Base-by-base conservation (phyloP, 257 asterid species). In the Petunia secreta region DNA sequence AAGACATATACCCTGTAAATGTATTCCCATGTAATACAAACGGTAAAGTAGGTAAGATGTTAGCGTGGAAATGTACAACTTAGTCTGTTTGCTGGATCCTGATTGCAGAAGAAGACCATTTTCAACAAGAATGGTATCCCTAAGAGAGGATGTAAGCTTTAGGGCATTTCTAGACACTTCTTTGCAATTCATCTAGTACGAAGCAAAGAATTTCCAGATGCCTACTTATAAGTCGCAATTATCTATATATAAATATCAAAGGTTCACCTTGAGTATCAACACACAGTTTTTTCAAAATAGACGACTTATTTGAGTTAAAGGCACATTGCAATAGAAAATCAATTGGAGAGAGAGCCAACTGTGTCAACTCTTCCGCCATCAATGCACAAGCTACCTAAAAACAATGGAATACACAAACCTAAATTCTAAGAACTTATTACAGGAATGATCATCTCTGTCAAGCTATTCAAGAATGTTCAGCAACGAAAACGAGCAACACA, bases 381-480 rank as follows among this genome's bases (percentile, higher is more conserved):
- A 25, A 25, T 25, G 53, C 53, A 5, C 53, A 48, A 6, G 9
- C 53, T 48, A 5, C 53, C 53, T 25, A 48, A 48, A 48, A 4
- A 4, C 1, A 48, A 9, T 48, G 53, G 53, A 48, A 4, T 48
- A 48, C 8, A 5, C 6, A 48, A 48, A 3, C 52, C 6, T 46
- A 69, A 16, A 25, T 46, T 4, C 16, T 4, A 55, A 69, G 41
- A 69, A 46, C 11, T 41, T 25, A 69, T 16, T 8, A 69, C 60
- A 10, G 59, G 59, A 48, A 55, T 46, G 50, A 48, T 48, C 34
- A 11, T 71, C 44, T 48, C 60, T 34, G 44, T 71, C 60, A 71
- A 71, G 60, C 77, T 48, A 71, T 48, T 71, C 59, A 71, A 25
- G 44, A 71, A 25, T 71, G 44, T n/a, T 48, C 36, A 71, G 34